Evolutionary conservation across 2,329 filamentous ascomycete genomes (phyloP), one percentile per base, ranked within the genome.

Genomic region (Microdochium nivale): DNA sequence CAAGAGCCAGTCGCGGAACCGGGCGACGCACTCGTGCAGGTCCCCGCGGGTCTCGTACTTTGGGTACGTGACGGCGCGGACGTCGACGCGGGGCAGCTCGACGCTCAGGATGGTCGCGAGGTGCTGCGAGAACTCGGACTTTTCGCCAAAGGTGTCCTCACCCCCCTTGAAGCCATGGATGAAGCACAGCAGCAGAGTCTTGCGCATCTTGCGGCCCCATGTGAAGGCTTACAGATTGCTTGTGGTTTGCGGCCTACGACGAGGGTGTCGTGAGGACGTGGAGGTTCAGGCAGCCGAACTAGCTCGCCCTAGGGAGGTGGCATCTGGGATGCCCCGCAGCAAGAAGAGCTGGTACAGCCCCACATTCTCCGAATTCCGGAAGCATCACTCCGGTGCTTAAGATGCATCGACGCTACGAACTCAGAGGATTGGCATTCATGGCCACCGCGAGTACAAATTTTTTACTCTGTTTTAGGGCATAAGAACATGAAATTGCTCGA

Each of bases 111-210:
- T 75, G 21, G 77, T 74, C 49, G 81, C 79, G 46, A 94, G 75
- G 63, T 91, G 81, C 56, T 82, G 77, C n/a, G 87, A 85, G 65
- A 92, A 92, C 60, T 74, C 70, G 57, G 79, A 78, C 53, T 74
- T 69, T 50, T 77, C 72, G 49, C 83, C 83, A 68, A 94, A 94
- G 52, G 88, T 94, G 65, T 85, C 75, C 60, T 91, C 87, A 66
- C 79, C 84, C 61, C 88, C 88, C 78, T 94, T 90, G 80, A 95
- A 95, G 65, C 89, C 89, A 68, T 95, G 89, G 55, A 94, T 88
- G 67, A 94, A 94, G 64, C 87, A 88, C 54, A 95, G 72, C 37
- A 95, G 70, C 35, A 95, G 70, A 53, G 87, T 94, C 72, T 88
- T 90, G 75, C 86, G 87, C 80, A 84, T 85, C 54, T 69, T 80